Evolutionary conservation across 306 rosid species (phyloP).

Genomic region (Lathyrus sativus): DNA sequence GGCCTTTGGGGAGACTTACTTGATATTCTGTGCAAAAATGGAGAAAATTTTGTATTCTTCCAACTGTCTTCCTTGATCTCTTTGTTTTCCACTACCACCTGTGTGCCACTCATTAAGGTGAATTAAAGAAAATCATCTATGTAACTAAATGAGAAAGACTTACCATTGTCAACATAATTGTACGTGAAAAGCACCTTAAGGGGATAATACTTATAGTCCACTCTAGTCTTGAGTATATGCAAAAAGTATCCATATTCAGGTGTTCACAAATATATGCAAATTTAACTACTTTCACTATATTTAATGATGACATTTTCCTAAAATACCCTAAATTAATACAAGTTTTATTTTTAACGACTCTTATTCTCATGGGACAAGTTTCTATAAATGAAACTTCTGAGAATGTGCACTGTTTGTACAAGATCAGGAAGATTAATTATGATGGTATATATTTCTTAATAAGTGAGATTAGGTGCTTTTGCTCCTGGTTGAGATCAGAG

Average conservation of each 20-base stretch:
- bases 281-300: background rate
- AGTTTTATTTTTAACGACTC: background rate
- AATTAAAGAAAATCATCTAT: slow-evolving; percentile 24
- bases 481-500: background rate
- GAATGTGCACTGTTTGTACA: background rate
- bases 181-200: slow-evolving; percentile 3
- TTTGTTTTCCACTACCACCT: slow-evolving; percentile 60
- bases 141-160: background rate
- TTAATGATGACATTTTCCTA: background rate
- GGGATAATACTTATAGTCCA: background rate
- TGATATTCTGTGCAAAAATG: slow-evolving; percentile 59
- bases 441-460: background rate
- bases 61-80: slow-evolving; percentile 57
- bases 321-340: background rate
- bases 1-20: slow-evolving; percentile 60
- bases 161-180: slow-evolving; percentile 23
- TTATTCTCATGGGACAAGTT: background rate
- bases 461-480: background rate
- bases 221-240: background rate
- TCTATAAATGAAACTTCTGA: background rate
- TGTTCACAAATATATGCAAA: background rate
- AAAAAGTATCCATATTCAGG: background rate
- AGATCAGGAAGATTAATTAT: background rate
- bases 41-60: slow-evolving; percentile 54
- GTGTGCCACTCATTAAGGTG: slow-evolving; percentile 35